Percentiles rank a stretch among this genome's conserved stretches.
phyloP scores from a whole-genome alignment of 1,139 yeast species.

The Blastobotrys buckinghamii region DNA sequence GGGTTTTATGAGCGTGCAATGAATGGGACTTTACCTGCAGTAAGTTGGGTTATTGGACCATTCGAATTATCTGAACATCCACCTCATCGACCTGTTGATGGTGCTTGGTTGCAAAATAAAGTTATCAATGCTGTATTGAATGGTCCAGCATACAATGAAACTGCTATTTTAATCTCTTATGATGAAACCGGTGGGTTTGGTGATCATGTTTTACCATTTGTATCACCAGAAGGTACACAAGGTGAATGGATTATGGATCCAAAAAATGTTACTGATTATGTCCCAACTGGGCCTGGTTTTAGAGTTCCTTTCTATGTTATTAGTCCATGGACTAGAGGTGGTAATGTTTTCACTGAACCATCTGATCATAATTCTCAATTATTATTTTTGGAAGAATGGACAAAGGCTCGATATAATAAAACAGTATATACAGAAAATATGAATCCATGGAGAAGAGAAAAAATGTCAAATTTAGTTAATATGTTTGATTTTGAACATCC shows the following conservation, averaged over 20 bases:
- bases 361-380: conserved; percentile 27
- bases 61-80: conserved; percentile 26
- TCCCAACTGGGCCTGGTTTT: conserved; percentile 27
- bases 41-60: conserved; percentile 26
- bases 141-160: conserved; percentile 22
- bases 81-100: conserved; percentile 23
- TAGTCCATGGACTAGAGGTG: conserved; percentile 28
- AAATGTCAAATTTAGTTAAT: conserved; percentile 23
- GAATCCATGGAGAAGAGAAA: conserved; percentile 24
- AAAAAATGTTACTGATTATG: conserved; percentile 13
- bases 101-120: conserved; percentile 25
- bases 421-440: conserved; percentile 16
- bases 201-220: conserved; percentile 24
- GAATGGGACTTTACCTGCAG: conserved; percentile 25
- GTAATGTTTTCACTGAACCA: conserved; percentile 25
- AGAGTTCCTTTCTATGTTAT: conserved; percentile 24
- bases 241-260: conserved; percentile 25
- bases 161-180: conserved; percentile 24
- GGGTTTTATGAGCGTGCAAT: conserved; percentile 20
- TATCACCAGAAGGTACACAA: conserved; percentile 23
- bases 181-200: conserved; percentile 30
- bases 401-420: conserved; percentile 18
- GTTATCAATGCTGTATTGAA: conserved; percentile 22
- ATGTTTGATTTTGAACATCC: conserved; percentile 24
- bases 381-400: conserved; percentile 24